Percentiles rank a stretch among this genome's conserved stretches.
These are phyloP conservation scores for Trametes pubescens DNA, from an alignment of 1,284 basidiomycete species.

Conservation along the genomic window DNA sequence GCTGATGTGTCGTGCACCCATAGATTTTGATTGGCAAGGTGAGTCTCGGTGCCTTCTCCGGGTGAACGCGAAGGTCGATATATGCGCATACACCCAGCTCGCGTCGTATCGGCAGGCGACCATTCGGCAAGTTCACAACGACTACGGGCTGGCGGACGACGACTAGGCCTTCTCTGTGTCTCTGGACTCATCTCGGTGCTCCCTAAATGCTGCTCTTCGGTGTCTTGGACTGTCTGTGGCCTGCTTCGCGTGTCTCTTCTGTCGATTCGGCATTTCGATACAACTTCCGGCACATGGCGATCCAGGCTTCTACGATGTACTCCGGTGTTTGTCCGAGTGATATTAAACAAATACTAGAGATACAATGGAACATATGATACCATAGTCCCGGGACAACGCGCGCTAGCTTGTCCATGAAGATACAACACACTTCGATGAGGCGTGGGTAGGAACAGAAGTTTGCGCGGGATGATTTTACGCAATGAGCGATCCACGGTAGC, in stretches of 20 bases:
- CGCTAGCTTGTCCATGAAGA: slow-evolving; percentile 7
- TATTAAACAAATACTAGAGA: slow-evolving; percentile 23
- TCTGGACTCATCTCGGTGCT: background rate
- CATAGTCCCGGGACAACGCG: slow-evolving; percentile 15
- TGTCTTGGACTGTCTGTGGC: too few species aligned
- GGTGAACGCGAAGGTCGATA: background rate
- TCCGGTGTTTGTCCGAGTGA: background rate
- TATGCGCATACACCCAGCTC: slow-evolving; percentile 52
- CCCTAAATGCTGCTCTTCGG: background rate
- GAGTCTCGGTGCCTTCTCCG: background rate
- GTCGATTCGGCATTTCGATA: too few species aligned
- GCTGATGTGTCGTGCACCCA: background rate
- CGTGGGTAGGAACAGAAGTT: background rate
- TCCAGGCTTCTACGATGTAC: too few species aligned
- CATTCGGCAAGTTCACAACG: slow-evolving; percentile 73
- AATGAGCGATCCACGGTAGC: slow-evolving; percentile 41
- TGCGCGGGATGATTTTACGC: slow-evolving; percentile 12
- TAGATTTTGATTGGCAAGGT: slow-evolving; percentile 9
- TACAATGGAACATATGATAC: slow-evolving; percentile 15
- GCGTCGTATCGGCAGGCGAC: slow-evolving; percentile 70
- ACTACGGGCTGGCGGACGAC: slow-evolving; percentile 60
- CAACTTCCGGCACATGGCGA: too few species aligned
- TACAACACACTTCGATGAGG: background rate
- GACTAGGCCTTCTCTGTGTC: slow-evolving; percentile 39
- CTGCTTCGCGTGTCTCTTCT: too few species aligned